phyloP scores from a whole-genome alignment of 345 rosid species.

The Populus davidiana region DNA sequence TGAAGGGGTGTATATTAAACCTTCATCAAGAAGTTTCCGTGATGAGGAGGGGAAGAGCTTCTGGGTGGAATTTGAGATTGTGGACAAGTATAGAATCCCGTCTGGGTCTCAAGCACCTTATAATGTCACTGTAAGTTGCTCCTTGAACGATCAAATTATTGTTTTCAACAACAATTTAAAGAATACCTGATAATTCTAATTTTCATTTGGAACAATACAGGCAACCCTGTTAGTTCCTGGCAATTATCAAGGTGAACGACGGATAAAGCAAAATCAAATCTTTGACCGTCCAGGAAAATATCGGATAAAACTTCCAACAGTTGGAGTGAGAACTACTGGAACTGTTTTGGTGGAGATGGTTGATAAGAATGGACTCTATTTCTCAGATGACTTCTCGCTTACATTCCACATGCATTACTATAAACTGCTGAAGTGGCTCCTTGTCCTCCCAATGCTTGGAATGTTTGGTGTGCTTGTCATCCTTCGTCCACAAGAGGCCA shows the following conservation, averaged over 20 bases:
- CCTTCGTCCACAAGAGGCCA: conserved; percentile 85
- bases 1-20: conserved; percentile 76
- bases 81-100: conserved; percentile 78
- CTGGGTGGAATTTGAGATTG: conserved; percentile 96
- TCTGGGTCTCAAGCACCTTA: conserved; percentile 91
- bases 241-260: conserved; percentile 89
- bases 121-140: conserved; percentile 79
- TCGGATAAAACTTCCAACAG: conserved; percentile 76
- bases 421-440: conserved; percentile 94
- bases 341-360: conserved; percentile 93
- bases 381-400: conserved; percentile 92
- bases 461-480: conserved; percentile 87
- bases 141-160: background rate
- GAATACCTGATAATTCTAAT: background rate
- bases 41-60: conserved; percentile 98
- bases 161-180: background rate
- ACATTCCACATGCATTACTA: conserved; percentile 98
- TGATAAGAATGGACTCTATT: conserved; percentile 83
- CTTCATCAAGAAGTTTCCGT: conserved; percentile 86
- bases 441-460: conserved; percentile 94
- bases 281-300: conserved; percentile 73
- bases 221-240: conserved; percentile 89
- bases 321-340: conserved; percentile 89
- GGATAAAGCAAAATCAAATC: conserved; percentile 61
- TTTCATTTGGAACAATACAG: conserved; percentile 41